Base-by-base conservation (phyloP, 2,329 filamentous ascomycete genomes). In the Epichloe baconii region DNA sequence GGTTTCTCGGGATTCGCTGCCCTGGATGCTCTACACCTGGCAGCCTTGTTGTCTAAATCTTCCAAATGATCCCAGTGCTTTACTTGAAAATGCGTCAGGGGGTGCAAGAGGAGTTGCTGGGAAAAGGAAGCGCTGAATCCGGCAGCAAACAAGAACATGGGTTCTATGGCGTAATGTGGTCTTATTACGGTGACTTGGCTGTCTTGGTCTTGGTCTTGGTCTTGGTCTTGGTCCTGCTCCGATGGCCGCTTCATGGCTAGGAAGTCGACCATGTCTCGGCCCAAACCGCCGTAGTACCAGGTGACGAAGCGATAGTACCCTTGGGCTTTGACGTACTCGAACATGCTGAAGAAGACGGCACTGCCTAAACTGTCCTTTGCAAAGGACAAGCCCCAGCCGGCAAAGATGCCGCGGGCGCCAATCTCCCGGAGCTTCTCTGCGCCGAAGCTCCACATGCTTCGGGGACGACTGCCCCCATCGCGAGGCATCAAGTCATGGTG, bases 311-410 rank as follows among this genome's bases (percentile, higher is more conserved):
- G 71, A 65, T 88, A 88, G 66, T 86, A 71, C 12, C 75, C 74
- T 62, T 89, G 85, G 11, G 80, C 82, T 63, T 89, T 89, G 60
- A 88, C 70, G 46, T 80, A 86, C 66, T 90, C 86, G 56, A 90
- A 89, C 0, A 78, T 79, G 58, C 77, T 79, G 66, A 90, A 90
- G 73, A 88, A 88, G 17, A 86, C 66, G 37, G 81, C 85, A 49
- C 77, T 80, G 12, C 85, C 85, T 5, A 86, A 65, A 31, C 80
- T 79, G 60, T 88, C 85, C 59, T 88, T 87, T 43, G 81, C 60
- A 41, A 88, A 75, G 0, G 79, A 83, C 2, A 90, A 65, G 0
- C 78, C 73, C 78, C 81, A 89, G 41, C 85, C 85, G 1, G 85
- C 84, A 59, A 88, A 88, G 35, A 88, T 78, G 21, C 85, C 86